Evolutionary conservation across 2,329 filamentous ascomycete species (phyloP), one percentile per base, ranked within the genome.

Genomic region (Talaromyces sp.): DNA sequence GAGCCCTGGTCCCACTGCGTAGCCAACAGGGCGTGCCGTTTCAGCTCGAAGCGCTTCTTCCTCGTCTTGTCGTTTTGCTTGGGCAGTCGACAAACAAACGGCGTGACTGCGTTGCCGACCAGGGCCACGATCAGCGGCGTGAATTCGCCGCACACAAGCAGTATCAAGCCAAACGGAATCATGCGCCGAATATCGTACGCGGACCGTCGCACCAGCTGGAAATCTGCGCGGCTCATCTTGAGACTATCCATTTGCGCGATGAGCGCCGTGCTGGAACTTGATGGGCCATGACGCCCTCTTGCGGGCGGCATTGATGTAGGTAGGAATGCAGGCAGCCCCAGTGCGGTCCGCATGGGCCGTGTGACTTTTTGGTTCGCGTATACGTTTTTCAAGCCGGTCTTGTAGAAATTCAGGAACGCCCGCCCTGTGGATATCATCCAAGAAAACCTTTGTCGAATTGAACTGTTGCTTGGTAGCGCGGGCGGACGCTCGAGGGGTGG

Each of bases 381-480:
- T 56, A 96, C 86, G 67, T 89, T 86, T 70, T 87, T 86, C 32
- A 96, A 76, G 19, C 93, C 93, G 1, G 85, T 82, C 77, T 95
- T 96, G 85, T 97, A 98, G 83, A 98, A 98, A 38, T 76, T 75
- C 10, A 89, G 74, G 75, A 96, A 96, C 56, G 89, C 86, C 72
- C 89, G 89, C 64, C 91, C 93, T 29, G 87, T 77, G 50, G 75
- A 74, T 54, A 75, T 55, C 43, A 46, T 3, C 43, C 43, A 24
- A 8, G 19, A 1, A 3, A 21, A 4, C 10, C 19, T 46, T 46
- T 46, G 19, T 2, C 4, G 14, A 24, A 46, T 11, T 10, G 43
- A 21, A 11, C 10, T 11, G 43, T 21, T 24, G 4, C 9, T 24
- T 3, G 29, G 82, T 72, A 8, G 75, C 69, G 21, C 80, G 70